Conservation (phyloP, 2,329 filamentous ascomycete species). For the Fusarium sp. region DNA sequence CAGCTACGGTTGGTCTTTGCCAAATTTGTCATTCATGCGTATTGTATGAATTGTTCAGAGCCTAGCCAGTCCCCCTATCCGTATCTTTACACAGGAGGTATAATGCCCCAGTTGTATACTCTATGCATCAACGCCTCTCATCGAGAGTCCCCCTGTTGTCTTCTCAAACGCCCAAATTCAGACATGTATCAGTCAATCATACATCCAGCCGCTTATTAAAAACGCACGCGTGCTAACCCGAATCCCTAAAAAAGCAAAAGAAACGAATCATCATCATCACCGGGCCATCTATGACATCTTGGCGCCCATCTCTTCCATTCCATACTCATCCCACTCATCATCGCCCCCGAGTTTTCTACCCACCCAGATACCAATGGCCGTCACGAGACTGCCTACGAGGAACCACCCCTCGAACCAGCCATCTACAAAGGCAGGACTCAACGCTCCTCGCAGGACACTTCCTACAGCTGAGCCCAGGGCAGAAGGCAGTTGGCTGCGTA, state of each 20-base stretch:
- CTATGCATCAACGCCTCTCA: constrained; percentile 25
- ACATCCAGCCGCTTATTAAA: constrained; percentile 26
- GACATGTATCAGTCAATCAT: constrained; percentile 19
- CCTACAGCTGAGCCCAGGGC: constrained; percentile 83
- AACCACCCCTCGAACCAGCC: constrained; percentile 93
- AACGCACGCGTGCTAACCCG: constrained; percentile 24
- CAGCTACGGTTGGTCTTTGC: neutral
- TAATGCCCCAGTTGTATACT: constrained; percentile 21
- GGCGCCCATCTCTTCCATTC: constrained; percentile 77
- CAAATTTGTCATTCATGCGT: neutral
- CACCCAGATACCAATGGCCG: constrained; percentile 79
- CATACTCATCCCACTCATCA: constrained; percentile 72
- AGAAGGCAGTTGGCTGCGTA: constrained; percentile 81
- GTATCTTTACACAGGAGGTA: constrained; percentile 4
- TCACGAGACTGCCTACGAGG: constrained; percentile 74
- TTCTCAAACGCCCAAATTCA: constrained; percentile 33
- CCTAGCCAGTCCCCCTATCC: constrained; percentile 2
- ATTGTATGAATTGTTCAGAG: constrained; percentile 6
- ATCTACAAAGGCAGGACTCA: constrained; percentile 72
- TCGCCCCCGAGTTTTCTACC: constrained; percentile 71
- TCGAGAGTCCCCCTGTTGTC: constrained; percentile 2
- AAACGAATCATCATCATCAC: constrained; percentile 16
- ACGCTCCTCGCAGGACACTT: constrained; percentile 80
- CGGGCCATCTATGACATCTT: constrained; percentile 66
- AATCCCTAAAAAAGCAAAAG: constrained; percentile 12